A percentile compares a stretch with the other conserved stretches of the same genome.
These are phyloP conservation scores for Tubosaeta sp. DNA, from an alignment of 768 basidiomycete genomes.

Conservation along the genomic window DNA sequence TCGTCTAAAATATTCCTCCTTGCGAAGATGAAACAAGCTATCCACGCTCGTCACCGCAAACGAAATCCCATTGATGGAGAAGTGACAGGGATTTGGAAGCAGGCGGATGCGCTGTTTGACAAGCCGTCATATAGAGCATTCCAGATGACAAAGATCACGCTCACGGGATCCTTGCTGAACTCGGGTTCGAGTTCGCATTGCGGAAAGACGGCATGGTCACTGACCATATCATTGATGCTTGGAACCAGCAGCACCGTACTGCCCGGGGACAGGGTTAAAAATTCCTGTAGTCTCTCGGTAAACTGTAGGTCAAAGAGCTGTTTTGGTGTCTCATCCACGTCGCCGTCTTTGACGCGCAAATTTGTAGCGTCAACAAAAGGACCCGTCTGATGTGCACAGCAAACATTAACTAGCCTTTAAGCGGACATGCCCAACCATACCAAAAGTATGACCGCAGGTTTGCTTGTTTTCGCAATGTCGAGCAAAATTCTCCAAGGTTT, in stretches of 20 bases:
- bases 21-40: constrained; percentile 82
- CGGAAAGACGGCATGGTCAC: constrained; percentile 79
- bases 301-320: constrained; percentile 70
- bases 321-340: constrained; percentile 57
- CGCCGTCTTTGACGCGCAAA: constrained; percentile 69
- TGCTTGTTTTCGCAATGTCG: constrained; percentile 52
- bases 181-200: constrained; percentile 58
- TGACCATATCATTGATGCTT: constrained; percentile 76
- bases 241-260: constrained; percentile 79
- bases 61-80: constrained; percentile 78
- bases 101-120: constrained; percentile 61
- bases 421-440: constrained; percentile 38
- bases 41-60: constrained; percentile 86
- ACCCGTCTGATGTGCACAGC: constrained; percentile 56
- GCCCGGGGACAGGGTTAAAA: constrained; percentile 59
- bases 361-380: constrained; percentile 86
- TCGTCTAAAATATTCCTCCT: constrained; percentile 72
- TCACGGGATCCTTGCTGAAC: constrained; percentile 49
- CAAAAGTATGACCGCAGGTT: constrained; percentile 75
- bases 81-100: constrained; percentile 83
- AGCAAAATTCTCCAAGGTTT: constrained; percentile 65
- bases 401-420: not conserved
- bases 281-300: constrained; percentile 47
- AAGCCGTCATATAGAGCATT: not conserved
- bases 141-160: constrained; percentile 16